These are phyloP conservation scores for Dissophora globulifera DNA, from an alignment of 192 early-diverging fungal species.

Conservation along the genomic window DNA sequence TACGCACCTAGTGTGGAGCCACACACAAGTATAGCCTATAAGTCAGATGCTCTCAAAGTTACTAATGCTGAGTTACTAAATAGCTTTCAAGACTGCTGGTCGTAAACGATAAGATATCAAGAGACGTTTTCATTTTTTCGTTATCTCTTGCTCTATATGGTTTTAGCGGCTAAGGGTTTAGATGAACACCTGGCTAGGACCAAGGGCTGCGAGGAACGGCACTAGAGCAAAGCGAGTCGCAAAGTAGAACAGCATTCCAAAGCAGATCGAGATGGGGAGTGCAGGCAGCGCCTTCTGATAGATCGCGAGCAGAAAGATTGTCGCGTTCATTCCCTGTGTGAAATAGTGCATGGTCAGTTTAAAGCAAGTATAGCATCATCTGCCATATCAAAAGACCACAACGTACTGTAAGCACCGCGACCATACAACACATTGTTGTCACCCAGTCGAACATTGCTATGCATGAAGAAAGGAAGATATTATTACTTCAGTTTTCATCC, in stretches of 20 bases:
- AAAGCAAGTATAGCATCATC: background rate
- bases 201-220: conserved; percentile 54
- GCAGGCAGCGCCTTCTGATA: conserved; percentile 87
- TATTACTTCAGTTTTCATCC: too few species aligned
- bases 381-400: too few species aligned
- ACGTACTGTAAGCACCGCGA: conserved; percentile 78
- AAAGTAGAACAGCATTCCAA: conserved; percentile 88
- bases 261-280: conserved; percentile 86
- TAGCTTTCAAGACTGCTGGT: too few species aligned
- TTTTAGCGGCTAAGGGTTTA: background rate
- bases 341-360: conserved; percentile 2
- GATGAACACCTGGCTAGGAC: conserved; percentile 30
- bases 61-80: too few species aligned
- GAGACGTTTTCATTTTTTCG: too few species aligned
- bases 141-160: too few species aligned
- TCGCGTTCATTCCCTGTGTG: conserved; percentile 77
- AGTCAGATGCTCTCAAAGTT: too few species aligned
- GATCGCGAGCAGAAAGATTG: conserved; percentile 86
- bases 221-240: conserved; percentile 61
- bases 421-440: conserved; percentile 77
- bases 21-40: too few species aligned
- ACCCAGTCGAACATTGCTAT: conserved; percentile 83
- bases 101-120: too few species aligned
- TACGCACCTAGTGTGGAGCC: too few species aligned
- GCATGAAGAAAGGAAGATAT: too few species aligned